Evolutionary conservation across 495 filamentous ascomycete species (phyloP), one percentile per base, ranked within the genome.

Genomic region (Hyaloscypha hepaticicola): DNA sequence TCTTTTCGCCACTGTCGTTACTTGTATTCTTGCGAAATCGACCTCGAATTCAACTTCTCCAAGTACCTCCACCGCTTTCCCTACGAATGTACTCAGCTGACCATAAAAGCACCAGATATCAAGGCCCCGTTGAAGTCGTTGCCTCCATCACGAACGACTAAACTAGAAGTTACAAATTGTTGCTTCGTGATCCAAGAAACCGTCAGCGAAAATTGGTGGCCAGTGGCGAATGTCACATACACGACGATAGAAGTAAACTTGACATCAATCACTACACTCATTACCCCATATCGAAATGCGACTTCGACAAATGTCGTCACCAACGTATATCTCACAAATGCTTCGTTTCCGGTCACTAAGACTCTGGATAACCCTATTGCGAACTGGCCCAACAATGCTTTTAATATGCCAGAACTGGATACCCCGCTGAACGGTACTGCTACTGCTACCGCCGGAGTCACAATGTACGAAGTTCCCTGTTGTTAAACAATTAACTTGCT

Each of bases 131-230:
- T 12, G 0, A 33, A 0, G 31, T 12, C 31, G 31, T 3, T 12
- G 12, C 7, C 6, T 33, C 31, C 31, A 12, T 3, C 31, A 6
- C 6, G 0, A 33, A 3, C 31, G 31, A 33, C 12, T 45, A 16
- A 14, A n/a, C n/a, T n/a, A 4, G 38, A 45, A 16, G 11, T 26
- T 4, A 21, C 57, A 56, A 26, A 50, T 25, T 68, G 66, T 49
- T 68, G 66, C 48, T 68, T 64, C 25, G 33, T 64, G 12, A 51
- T 68, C 6, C 66, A 68, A 60, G 66, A 68, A 22, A 60, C 55
- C 6, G 28, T 68, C 11, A 68, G 25, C 19, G 66, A 60, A 22
- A 22, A 29, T 4, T 68, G 26, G 21, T 68, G 66, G 66, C 52
- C 55, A 59, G 22, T 41, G 45, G 56, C 51, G 14, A 29, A 9